Evolutionary conservation across 495 filamentous ascomycete genomes (phyloP).

Genomic region (Daldinia bambusicola): DNA sequence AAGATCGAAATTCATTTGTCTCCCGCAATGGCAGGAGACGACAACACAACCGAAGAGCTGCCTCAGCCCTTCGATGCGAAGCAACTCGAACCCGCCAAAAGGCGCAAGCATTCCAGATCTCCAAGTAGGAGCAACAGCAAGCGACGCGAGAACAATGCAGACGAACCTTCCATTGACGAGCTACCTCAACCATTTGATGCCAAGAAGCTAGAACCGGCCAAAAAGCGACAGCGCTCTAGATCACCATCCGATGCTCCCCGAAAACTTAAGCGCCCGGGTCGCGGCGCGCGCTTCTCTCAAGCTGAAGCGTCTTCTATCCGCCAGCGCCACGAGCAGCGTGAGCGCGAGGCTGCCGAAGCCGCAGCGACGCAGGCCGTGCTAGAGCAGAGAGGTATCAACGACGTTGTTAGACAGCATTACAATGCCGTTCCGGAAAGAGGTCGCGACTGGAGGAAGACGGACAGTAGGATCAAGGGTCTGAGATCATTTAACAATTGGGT

Average conservation of each 20-base stretch:
- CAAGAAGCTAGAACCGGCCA: constrained; percentile 63
- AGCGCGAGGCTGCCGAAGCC: constrained; percentile 67
- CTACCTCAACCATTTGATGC: constrained; percentile 67
- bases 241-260: constrained; percentile 64
- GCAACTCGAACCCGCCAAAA: constrained; percentile 54
- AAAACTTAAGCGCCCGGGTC: constrained; percentile 87
- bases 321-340: constrained; percentile 71
- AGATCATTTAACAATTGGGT: constrained; percentile 98
- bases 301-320: constrained; percentile 75
- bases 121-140: constrained; percentile 24
- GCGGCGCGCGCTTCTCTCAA: constrained; percentile 77
- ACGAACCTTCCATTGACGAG: constrained; percentile 48
- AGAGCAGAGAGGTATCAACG: constrained; percentile 70
- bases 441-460: constrained; percentile 92
- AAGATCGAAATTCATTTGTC: constrained; percentile 9
- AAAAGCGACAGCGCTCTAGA: constrained; percentile 58
- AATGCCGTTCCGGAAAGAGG: constrained; percentile 94
- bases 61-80: constrained; percentile 56
- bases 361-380: constrained; percentile 54
- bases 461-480: constrained; percentile 91
- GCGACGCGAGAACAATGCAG: constrained; percentile 28
- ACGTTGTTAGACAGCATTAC: constrained; percentile 92
- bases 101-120: constrained; percentile 40
- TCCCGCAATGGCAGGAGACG: constrained; percentile 44
- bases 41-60: constrained; percentile 42